Evolutionary conservation across 495 filamentous ascomycete genomes (phyloP).

Genomic region (Penicillium lagena): DNA sequence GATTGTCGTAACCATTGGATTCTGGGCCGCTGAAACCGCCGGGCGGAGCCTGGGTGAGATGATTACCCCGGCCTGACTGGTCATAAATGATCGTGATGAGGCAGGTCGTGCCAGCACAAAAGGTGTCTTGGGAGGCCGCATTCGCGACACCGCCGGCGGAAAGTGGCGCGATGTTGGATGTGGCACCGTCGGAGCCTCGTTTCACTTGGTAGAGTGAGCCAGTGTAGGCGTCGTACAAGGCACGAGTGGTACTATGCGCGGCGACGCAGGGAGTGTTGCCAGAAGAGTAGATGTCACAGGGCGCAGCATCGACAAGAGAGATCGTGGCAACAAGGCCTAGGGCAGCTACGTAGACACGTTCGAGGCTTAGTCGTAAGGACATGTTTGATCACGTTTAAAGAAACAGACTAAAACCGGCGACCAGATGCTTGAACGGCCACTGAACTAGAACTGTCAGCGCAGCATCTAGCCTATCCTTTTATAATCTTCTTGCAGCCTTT

Average conservation of each 20-base stretch:
- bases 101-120: conserved; percentile 51
- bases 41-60: conserved; percentile 50
- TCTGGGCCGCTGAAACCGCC: conserved; percentile 48
- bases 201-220: conserved; percentile 51
- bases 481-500: not conserved
- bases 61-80: conserved; percentile 50
- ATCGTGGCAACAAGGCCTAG: conserved; percentile 32
- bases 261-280: conserved; percentile 50
- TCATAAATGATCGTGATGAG: conserved; percentile 55
- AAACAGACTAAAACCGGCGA: not conserved
- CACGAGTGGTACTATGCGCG: conserved; percentile 55
- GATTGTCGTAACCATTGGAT: conserved; percentile 46
- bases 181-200: conserved; percentile 43
- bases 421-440: not conserved
- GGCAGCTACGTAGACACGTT: conserved; percentile 23
- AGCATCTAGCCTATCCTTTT: not conserved
- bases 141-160: conserved; percentile 51
- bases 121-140: conserved; percentile 48
- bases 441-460: not conserved
- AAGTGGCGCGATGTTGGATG: conserved; percentile 38
- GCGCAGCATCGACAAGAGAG: conserved; percentile 41
- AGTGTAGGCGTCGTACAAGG: conserved; percentile 43
- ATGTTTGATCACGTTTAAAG: conserved; percentile 21
- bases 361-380: conserved; percentile 27
- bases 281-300: conserved; percentile 50